phyloP scores from a whole-genome alignment of 2,329 filamentous ascomycete genomes.

The Beauveria varroae region DNA sequence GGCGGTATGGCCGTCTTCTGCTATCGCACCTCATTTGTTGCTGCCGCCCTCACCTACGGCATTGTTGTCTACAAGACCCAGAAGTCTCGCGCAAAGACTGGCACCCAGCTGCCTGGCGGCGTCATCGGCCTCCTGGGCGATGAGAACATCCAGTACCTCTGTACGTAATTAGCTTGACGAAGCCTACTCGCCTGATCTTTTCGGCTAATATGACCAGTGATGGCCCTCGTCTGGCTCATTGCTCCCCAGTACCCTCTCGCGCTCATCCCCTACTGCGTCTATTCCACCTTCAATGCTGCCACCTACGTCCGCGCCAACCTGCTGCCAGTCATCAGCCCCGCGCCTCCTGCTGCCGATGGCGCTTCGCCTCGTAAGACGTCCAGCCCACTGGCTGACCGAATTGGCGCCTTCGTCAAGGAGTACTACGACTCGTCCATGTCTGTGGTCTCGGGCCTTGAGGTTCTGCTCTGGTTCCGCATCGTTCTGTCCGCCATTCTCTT shows the following conservation, averaged over 20 bases:
- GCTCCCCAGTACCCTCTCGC: slow-evolving; percentile 83
- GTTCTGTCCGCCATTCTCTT: slow-evolving; percentile 77
- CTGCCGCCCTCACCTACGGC: slow-evolving; percentile 86
- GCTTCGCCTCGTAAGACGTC: slow-evolving; percentile 47
- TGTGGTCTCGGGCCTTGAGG: slow-evolving; percentile 81
- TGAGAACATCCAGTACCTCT: slow-evolving; percentile 96
- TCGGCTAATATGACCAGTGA: slow-evolving; percentile 46
- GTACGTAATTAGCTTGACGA: slow-evolving; percentile 46
- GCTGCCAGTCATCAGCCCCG: slow-evolving; percentile 75
- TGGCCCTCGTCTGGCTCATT: slow-evolving; percentile 94
- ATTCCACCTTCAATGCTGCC: slow-evolving; percentile 96
- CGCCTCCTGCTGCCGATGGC: slow-evolving; percentile 47
- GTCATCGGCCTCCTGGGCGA: slow-evolving; percentile 64
- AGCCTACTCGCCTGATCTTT: not conserved
- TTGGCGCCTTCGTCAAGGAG: slow-evolving; percentile 91
- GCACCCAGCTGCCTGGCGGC: slow-evolving; percentile 53
- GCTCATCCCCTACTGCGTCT: slow-evolving; percentile 88
- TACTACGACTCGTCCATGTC: slow-evolving; percentile 98
- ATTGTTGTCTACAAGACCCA: slow-evolving; percentile 99
- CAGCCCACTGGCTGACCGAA: slow-evolving; percentile 66
- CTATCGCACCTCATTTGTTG: slow-evolving; percentile 85
- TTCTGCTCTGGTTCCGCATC: slow-evolving; percentile 78
- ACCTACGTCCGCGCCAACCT: slow-evolving; percentile 93
- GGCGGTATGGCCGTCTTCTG: slow-evolving; percentile 69
- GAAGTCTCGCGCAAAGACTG: slow-evolving; percentile 72